These are phyloP conservation scores for Monosporozyma solicola DNA, from an alignment of 805 yeast genomes.

Conservation along the genomic window DNA sequence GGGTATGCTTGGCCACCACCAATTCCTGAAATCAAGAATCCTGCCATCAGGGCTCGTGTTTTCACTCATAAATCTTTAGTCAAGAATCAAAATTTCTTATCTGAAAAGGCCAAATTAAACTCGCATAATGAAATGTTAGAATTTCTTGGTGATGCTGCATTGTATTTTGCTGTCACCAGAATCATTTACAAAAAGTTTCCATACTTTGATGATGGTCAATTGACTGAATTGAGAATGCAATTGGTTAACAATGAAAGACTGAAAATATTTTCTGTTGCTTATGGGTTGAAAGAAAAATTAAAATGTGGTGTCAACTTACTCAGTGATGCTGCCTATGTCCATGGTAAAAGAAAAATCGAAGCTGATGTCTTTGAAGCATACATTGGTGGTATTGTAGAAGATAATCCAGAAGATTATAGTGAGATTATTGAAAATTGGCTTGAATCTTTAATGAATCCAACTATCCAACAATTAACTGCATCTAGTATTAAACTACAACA, in stretches of 20 bases:
- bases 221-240: constrained; percentile 60
- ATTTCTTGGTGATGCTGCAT: constrained; percentile 81
- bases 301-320: constrained; percentile 38
- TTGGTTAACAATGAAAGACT: constrained; percentile 67
- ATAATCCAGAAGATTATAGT: constrained; percentile 36
- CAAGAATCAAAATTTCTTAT: constrained; percentile 46
- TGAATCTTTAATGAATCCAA: constrained; percentile 40
- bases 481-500: constrained; percentile 23
- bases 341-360: constrained; percentile 57
- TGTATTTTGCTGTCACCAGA: constrained; percentile 63
- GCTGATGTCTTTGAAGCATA: constrained; percentile 95
- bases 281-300: constrained; percentile 55
- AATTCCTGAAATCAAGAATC: constrained; percentile 57
- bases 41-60: constrained; percentile 53
- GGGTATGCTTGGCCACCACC: constrained; percentile 47
- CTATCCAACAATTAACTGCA: constrained; percentile 23
- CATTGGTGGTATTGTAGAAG: constrained; percentile 73
- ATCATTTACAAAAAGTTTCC: constrained; percentile 62
- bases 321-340: constrained; percentile 26
- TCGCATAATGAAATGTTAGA: constrained; percentile 82
- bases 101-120: constrained; percentile 47
- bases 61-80: constrained; percentile 74
- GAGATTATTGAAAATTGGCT: constrained; percentile 51
- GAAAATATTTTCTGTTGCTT: constrained; percentile 58
- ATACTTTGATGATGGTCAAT: constrained; percentile 66